phyloP scores from a whole-genome alignment of 306 rosid genomes.

The Quercus robur region DNA sequence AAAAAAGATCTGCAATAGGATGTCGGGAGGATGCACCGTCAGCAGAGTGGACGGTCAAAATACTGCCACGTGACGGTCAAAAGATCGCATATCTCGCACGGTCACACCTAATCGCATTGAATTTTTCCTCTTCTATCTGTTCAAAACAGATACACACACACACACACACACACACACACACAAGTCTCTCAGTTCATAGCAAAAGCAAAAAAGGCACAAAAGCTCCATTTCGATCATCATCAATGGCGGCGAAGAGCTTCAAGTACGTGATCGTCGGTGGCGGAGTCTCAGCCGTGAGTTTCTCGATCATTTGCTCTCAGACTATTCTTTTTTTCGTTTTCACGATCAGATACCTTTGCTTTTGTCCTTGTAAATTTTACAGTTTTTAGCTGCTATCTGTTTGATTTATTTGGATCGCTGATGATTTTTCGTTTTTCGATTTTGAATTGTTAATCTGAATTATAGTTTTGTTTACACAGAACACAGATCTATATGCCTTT shows the following conservation, averaged over 20 bases:
- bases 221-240: not conserved
- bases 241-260: constrained; percentile 74
- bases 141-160: no score
- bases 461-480: not conserved
- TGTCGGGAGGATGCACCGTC: no score
- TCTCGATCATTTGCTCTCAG: not conserved
- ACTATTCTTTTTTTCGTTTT: not conserved
- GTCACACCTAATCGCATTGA: no score
- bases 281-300: constrained; percentile 93
- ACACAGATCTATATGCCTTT: constrained; percentile 14
- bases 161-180: no score
- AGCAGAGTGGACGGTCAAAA: no score
- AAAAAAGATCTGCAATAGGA: no score
- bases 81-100: no score
- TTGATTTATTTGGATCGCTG: not conserved
- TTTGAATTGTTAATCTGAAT: not conserved
- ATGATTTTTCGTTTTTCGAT: not conserved
- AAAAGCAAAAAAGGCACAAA: not conserved
- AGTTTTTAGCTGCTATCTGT: not conserved
- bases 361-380: not conserved
- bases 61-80: no score
- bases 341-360: not conserved
- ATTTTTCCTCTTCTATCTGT: not conserved
- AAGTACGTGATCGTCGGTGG: constrained; percentile 88
- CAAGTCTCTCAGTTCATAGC: not conserved